Percentiles rank a stretch among this genome's conserved stretches.
Conservation (phyloP, 2,329 filamentous ascomycete genomes). For the Dactylellina leptospora region DNA sequence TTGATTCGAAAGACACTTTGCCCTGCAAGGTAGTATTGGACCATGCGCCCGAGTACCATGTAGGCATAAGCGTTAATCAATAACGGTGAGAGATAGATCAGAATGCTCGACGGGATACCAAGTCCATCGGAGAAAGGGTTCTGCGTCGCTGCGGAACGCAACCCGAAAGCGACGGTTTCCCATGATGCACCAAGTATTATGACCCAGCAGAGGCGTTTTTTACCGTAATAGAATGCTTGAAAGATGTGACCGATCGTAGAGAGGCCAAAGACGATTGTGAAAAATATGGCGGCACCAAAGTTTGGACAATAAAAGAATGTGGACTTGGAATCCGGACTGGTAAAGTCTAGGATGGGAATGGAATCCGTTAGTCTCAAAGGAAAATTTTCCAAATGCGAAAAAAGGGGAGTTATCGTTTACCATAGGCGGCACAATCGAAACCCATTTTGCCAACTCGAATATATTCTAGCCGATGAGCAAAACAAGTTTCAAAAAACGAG, state of each 20-base stretch:
- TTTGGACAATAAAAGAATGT: constrained; percentile 60
- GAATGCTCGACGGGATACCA: constrained; percentile 60
- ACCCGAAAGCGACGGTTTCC: constrained; percentile 62
- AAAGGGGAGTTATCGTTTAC: constrained; percentile 8
- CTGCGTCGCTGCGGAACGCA: constrained; percentile 61
- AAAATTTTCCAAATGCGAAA: no score
- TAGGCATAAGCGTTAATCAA: constrained; percentile 59
- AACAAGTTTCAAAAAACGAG: no score
- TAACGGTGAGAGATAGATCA: constrained; percentile 61
- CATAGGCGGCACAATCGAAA: constrained; percentile 35
- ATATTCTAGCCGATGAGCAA: no score
- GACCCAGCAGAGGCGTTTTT: constrained; percentile 62
- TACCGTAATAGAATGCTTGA: constrained; percentile 60
- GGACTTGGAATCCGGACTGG: constrained; percentile 32
- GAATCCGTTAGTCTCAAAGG: neutral
- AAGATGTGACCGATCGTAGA: constrained; percentile 58
- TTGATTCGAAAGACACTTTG: constrained; percentile 59
- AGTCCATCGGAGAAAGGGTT: constrained; percentile 60
- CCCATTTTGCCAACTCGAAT: constrained; percentile 40
- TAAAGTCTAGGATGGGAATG: constrained; percentile 19
- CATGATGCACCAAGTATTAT: constrained; percentile 62
- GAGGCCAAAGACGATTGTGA: constrained; percentile 60
- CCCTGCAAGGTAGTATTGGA: constrained; percentile 60
- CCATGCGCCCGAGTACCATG: constrained; percentile 59
- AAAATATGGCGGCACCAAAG: constrained; percentile 59